A percentile compares a stretch with the other conserved stretches of the same genome.
Conservation (phyloP, 1,284 basidiomycete genomes). For the Sparassis latifolia region DNA sequence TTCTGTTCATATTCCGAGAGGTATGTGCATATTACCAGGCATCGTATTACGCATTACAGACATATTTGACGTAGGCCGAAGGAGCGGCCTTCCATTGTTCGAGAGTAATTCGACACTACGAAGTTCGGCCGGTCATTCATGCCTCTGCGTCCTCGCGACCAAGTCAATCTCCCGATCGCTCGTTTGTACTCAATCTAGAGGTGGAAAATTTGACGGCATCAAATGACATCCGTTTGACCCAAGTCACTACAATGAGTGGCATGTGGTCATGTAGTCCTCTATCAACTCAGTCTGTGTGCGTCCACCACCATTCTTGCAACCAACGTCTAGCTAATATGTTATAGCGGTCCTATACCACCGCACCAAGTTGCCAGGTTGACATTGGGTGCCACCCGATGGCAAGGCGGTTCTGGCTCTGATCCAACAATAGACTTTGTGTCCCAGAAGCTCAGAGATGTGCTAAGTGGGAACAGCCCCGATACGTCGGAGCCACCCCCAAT, state of each 20-base stretch:
- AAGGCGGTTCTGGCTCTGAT: conserved; percentile 28
- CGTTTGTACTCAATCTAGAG: conserved; percentile 54
- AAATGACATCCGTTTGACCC: conserved; percentile 41
- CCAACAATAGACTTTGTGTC: conserved; percentile 47
- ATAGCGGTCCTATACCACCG: conserved; percentile 40
- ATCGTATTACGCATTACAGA: too few relatives aligned
- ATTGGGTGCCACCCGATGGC: conserved; percentile 37
- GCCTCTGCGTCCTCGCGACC: conserved; percentile 43
- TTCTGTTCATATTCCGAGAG: conserved; percentile 68
- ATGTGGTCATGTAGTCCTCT: conserved; percentile 49
- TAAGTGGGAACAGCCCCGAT: conserved; percentile 43
- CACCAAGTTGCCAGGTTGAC: conserved; percentile 43
- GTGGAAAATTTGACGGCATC: conserved; percentile 43
- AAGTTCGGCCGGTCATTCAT: conserved; percentile 51
- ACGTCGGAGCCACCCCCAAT: conserved; percentile 47
- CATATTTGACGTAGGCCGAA: conserved; percentile 30
- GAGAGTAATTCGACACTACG: conserved; percentile 48
- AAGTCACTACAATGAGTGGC: conserved; percentile 58
- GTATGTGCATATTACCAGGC: conserved; percentile 31
- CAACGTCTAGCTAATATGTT: background rate
- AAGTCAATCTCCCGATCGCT: conserved; percentile 37
- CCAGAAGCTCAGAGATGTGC: conserved; percentile 42
- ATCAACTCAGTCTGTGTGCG: too few relatives aligned
- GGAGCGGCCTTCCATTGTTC: conserved; percentile 47
- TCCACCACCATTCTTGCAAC: too few relatives aligned